Percentiles rank a stretch among this genome's conserved stretches.
Conservation (phyloP, 148 eudicot species). For the Salicornia ramosissima region DNA sequence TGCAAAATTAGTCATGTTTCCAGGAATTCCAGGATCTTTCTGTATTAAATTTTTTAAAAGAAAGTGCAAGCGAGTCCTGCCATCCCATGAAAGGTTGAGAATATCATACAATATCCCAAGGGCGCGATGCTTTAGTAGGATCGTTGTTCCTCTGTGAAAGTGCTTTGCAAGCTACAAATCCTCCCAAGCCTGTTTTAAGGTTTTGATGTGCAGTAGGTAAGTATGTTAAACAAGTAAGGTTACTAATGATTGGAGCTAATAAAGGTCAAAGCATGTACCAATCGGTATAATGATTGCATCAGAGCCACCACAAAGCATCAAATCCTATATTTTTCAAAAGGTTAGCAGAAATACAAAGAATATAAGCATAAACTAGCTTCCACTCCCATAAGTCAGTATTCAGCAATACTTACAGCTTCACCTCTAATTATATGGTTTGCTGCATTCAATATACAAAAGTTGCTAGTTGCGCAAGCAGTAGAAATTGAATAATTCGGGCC, state of each 20-base stretch:
- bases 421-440: slow-evolving; percentile 94
- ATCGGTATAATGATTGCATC: slow-evolving; percentile 88
- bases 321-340: slow-evolving; percentile 42
- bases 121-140: slow-evolving; percentile 91
- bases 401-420: slow-evolving; percentile 74
- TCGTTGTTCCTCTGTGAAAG: slow-evolving; percentile 81
- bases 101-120: slow-evolving; percentile 76
- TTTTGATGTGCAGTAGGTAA: slow-evolving; percentile 2
- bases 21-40: not conserved
- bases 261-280: slow-evolving; percentile 37
- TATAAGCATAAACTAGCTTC: slow-evolving; percentile 1
- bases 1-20: not conserved
- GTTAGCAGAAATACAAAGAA: not conserved
- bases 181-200: slow-evolving; percentile 71
- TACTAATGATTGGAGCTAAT: slow-evolving; percentile 12
- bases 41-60: no score
- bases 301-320: slow-evolving; percentile 98
- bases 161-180: slow-evolving; percentile 92
- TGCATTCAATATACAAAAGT: slow-evolving; percentile 86
- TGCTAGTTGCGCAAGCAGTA: slow-evolving; percentile 98
- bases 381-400: slow-evolving; percentile 10
- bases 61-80: no score
- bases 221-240: slow-evolving; percentile 6
- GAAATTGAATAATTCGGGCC: slow-evolving; percentile 96
- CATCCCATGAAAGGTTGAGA: slow-evolving; percentile 5